Evolutionary conservation across 2,329 filamentous ascomycete species (phyloP).

Genomic region (Pseudonectria buxi): DNA sequence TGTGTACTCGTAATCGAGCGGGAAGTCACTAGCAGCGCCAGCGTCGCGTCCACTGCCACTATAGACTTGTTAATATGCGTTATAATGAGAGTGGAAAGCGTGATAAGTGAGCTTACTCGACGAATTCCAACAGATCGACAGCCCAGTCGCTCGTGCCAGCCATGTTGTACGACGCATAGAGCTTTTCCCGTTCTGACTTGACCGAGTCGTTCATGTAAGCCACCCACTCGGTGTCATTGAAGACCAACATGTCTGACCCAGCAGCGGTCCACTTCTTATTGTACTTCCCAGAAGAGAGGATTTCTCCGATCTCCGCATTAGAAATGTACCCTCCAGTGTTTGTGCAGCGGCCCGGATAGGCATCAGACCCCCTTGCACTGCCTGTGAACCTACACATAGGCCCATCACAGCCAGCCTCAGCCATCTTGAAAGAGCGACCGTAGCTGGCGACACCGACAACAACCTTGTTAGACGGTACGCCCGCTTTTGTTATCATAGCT

Average conservation of each 20-base stretch:
- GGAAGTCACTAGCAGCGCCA: too few species aligned
- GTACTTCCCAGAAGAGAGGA: slow-evolving; percentile 14
- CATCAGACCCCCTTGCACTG: slow-evolving; percentile 14
- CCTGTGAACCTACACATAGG: slow-evolving; percentile 21
- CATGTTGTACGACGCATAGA: slow-evolving; percentile 14
- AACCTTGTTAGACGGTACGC: slow-evolving; percentile 25
- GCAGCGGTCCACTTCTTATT: slow-evolving; percentile 11
- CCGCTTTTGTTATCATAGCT: slow-evolving; percentile 31
- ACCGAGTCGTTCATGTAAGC: slow-evolving; percentile 21
- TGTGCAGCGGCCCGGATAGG: slow-evolving; percentile 21
- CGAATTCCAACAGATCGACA: slow-evolving; percentile 13
- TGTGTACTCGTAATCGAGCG: slow-evolving; percentile 1
- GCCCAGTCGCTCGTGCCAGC: slow-evolving; percentile 20
- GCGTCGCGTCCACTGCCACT: neutral
- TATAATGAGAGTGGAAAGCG: neutral
- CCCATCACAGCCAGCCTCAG: slow-evolving; percentile 17
- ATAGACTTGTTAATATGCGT: slow-evolving; percentile 1
- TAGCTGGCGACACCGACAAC: slow-evolving; percentile 24
- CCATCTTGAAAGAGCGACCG: slow-evolving; percentile 24
- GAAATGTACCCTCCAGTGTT: slow-evolving; percentile 19
- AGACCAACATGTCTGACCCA: slow-evolving; percentile 18
- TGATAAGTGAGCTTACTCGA: slow-evolving; percentile 1
- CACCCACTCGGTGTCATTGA: slow-evolving; percentile 23
- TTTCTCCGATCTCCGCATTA: slow-evolving; percentile 23
- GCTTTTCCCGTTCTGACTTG: slow-evolving; percentile 8